Base-by-base conservation (phyloP, 805 yeast species). In the Nadsonia fulvescens region DNA sequence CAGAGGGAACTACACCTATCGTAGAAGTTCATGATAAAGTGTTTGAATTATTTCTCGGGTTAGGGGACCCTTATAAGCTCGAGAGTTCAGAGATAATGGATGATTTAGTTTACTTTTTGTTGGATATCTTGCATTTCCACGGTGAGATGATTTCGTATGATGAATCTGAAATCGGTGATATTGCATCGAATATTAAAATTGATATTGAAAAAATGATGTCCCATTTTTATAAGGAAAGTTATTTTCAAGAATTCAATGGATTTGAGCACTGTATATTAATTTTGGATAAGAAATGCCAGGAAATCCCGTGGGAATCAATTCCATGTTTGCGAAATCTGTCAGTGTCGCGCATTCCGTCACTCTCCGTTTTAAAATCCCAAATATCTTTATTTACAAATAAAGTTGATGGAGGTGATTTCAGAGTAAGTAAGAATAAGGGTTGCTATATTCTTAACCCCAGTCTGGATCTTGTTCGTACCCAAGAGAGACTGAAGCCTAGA, bases 261-360 rank as follows among this genome's bases (percentile, higher is more conserved):
- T 30, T 32, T 7, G 49, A 56, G 5, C 94, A 83, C 44, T 52
- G 73, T 0, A 69, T 86, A 2, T 50, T 89, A 24, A 53, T 89
- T 3, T 65, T 79, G 3, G 72, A 83, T 14, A 60, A 70, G 25
- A 49, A 53, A 5, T 71, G 91, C 36, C 63, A 65, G n/a, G 43
- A 47, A 11, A 55, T 89, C 16, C 98, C 98, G 0, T 89, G 96
- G 96, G 99, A 89, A 41, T 70, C 81, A 1, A 42, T 83, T 16
- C 61, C 69, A 0, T 58, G 61, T 22, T 44, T 83, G 29, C 47
- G 64, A 26, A 42, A 43, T 0, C 52, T 49, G 24, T 69, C 92
- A 0, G 61, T 76, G 0, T 65, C 91, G 0, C 54, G 96, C 35
- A 61, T 82, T 47, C 92, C 94, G 0, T 74, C 92, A 0, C 30